Evolutionary conservation across 371 early-diverging fungal species (phyloP).

Genomic region (Mortierella sp.): DNA sequence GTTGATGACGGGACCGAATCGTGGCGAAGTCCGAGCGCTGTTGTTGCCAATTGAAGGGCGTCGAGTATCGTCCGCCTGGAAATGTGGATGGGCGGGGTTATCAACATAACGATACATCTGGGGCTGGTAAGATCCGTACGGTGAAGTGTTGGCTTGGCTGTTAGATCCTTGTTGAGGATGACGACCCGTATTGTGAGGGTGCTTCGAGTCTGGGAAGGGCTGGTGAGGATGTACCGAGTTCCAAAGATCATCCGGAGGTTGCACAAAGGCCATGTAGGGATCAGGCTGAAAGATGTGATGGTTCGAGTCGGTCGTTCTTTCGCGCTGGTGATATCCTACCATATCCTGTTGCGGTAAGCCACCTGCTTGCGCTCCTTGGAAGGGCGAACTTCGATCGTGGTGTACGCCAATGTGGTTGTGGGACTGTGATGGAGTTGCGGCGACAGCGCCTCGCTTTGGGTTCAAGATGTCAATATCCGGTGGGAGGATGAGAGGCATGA

Average conservation of each 20-base stretch:
- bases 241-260: constrained; percentile 45
- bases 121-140: constrained; percentile 42
- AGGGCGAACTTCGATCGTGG: constrained; percentile 33
- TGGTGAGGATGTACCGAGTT: constrained; percentile 52
- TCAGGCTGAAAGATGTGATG: constrained; percentile 31
- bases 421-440: constrained; percentile 9
- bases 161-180: constrained; percentile 25
- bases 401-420: not conserved
- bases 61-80: constrained; percentile 42
- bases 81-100: constrained; percentile 48
- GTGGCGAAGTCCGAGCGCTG: constrained; percentile 51
- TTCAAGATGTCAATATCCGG: constrained; percentile 49
- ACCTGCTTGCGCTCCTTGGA: constrained; percentile 11
- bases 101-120: constrained; percentile 37
- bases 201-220: constrained; percentile 53
- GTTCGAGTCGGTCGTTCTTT: constrained; percentile 35
- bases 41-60: constrained; percentile 40
- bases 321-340: constrained; percentile 37
- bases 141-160: constrained; percentile 27
- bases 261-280: constrained; percentile 41
- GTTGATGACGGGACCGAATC: constrained; percentile 48
- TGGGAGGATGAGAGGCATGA: constrained; percentile 48
- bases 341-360: constrained; percentile 18
- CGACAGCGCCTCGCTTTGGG: constrained; percentile 39
- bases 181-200: constrained; percentile 44